A percentile compares a stretch with the other conserved stretches of the same genome.
These are phyloP conservation scores for Teratosphaeriaceae sp. DNA, from an alignment of 2,329 filamentous ascomycete genomes.

Conservation along the genomic window DNA sequence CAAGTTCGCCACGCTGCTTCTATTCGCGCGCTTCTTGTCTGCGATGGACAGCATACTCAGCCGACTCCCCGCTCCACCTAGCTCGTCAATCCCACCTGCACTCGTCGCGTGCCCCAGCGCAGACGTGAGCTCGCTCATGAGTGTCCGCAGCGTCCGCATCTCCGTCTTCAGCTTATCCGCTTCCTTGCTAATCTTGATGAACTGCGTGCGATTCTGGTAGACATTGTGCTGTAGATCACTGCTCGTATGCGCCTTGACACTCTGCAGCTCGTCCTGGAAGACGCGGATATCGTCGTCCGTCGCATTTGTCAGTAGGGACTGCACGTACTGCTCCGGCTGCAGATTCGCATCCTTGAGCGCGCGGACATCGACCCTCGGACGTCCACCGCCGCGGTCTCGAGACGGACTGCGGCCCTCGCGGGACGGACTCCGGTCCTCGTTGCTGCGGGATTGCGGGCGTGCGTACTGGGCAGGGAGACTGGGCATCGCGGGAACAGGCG, in stretches of 20 bases:
- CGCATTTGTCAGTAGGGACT: conserved; percentile 66
- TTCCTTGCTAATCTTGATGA: conserved; percentile 99
- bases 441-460: conserved; percentile 9
- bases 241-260: conserved; percentile 70
- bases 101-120: conserved; percentile 42
- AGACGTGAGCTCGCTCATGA: conserved; percentile 80
- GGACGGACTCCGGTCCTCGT: conserved; percentile 12
- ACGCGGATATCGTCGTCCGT: conserved; percentile 80
- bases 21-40: conserved; percentile 60
- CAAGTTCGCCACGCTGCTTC: conserved; percentile 77
- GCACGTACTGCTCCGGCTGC: conserved; percentile 63
- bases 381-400: conserved; percentile 24
- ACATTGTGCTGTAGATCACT: conserved; percentile 89
- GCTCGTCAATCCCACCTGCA: conserved; percentile 24
- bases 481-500: conserved; percentile 52
- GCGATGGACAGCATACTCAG: conserved; percentile 18
- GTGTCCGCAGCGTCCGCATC: conserved; percentile 81
- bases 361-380: conserved; percentile 66
- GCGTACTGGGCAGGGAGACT: conserved; percentile 53
- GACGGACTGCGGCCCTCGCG: conserved; percentile 31
- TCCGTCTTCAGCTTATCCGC: conserved; percentile 95
- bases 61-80: conserved; percentile 21
- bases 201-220: conserved; percentile 94
- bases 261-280: conserved; percentile 69
- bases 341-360: conserved; percentile 74